Evolutionary conservation across 2,329 filamentous ascomycete species (phyloP), one percentile per base, ranked within the genome.

Genomic region (Tolypocladium inflatum): DNA sequence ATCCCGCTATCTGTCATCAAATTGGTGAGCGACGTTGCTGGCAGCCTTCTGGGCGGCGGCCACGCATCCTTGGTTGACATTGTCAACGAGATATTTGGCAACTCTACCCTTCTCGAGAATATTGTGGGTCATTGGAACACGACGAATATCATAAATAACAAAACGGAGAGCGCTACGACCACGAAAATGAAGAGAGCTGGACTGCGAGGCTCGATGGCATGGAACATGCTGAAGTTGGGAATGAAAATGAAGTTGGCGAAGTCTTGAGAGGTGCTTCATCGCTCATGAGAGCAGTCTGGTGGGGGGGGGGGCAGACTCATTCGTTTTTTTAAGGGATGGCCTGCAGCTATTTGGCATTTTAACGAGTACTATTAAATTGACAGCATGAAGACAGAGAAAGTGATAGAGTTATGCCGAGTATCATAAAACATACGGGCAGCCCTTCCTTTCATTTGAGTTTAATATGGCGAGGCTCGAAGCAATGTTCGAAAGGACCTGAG

Each of bases 101-200:
- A 77, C 54, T 65, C 67, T 5, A 76, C 74, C 0, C 65, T 77
- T 6, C 63, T 77, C 13, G 68, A 73, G 45, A 66, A 73, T 21
- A 64, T 73, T 4, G 41, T 75, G 4, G 63, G 62, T 10, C 71
- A 76, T 54, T 77, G 70, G 69, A 70, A 71, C 26, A 45, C 26
- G 9, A 58, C 59, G 3, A 54, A 52, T 38, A 33, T 56, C 23
- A 30, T 10, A 23, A 23, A 13, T 1, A 50, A 30, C 7, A 0
- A 11, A 30, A 50, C 5, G 3, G 45, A 19, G 15, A 15, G 21
- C 17, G 19, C 33, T 8, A 54, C 13, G 2, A 7, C 33, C 13
- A 26, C 33, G 26, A 17, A 43, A 4, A 15, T 33, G 1, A 56
- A 56, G 33, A 37, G 55, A 15, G 33, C n/a, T 17, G 9, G 9